These are phyloP conservation scores for Saccharum officinarum DNA, from an alignment of 176 grass and related monocot species.

Conservation along the genomic window DNA sequence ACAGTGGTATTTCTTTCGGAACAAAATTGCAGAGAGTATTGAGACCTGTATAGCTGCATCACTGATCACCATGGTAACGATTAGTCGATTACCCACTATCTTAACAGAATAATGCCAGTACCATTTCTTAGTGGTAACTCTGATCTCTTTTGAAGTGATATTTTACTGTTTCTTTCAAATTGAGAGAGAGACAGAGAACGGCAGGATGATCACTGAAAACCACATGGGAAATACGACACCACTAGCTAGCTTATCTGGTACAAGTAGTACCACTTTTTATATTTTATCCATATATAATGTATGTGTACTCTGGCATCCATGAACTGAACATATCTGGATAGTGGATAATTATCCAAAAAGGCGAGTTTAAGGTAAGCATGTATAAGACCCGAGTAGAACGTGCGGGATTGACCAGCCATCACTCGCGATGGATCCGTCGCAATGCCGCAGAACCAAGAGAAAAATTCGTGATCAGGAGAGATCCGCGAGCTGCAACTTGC, in stretches of 20 bases:
- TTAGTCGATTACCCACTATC: neutral
- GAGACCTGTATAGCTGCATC: neutral
- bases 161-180: neutral
- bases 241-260: neutral
- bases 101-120: neutral
- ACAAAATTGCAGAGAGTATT: neutral
- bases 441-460: neutral
- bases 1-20: neutral
- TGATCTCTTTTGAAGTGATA: neutral
- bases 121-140: neutral
- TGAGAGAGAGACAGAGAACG: neutral
- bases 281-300: neutral
- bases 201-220: neutral
- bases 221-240: neutral
- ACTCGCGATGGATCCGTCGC: neutral
- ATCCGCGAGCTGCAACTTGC: conserved; percentile 53
- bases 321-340: conserved; percentile 28
- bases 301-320: conserved; percentile 6
- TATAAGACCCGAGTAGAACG: conserved; percentile 41
- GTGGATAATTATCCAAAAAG: conserved; percentile 36
- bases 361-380: conserved; percentile 14
- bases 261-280: neutral
- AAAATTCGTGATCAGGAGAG: conserved; percentile 44
- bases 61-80: neutral
- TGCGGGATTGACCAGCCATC: conserved; percentile 39